Evolutionary conservation across 2,329 filamentous ascomycete genomes (phyloP), one percentile per base, ranked within the genome.

Genomic region (Juglanconis juglandina): DNA sequence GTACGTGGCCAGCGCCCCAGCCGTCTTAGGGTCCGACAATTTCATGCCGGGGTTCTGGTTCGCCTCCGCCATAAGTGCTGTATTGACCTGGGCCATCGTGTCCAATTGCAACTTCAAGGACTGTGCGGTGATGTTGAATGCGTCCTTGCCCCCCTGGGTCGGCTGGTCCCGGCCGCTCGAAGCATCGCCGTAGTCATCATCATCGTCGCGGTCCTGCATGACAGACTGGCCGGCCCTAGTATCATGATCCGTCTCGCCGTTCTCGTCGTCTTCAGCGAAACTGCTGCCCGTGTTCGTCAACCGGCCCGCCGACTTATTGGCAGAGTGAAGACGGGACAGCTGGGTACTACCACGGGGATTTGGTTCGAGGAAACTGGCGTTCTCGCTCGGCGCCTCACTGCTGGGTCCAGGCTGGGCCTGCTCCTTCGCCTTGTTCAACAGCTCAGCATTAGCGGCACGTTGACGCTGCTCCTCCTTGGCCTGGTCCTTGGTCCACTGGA

Each of bases 401-500:
- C 75, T 67, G 5, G 81, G 79, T 3, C 76, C 76, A 1, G 80
- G 76, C 37, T 76, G 75, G 14, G 82, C 72, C 60, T 82, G 88
- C 63, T 95, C 91, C 14, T 88, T 87, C 57, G 91, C 92, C 70
- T 93, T 88, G 64, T 85, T 86, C 55, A 96, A 75, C 41, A 88
- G 81, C 73, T 95, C 91, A 5, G 88, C 89, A 68, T 88, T 90
- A 59, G 87, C 87, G 7, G 86, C 86, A 39, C 87, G 87, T 63
- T 92, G 87, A 66, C 82, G 87, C 70, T 94, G 89, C 68, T 97
- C 94, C 72, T 96, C 92, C 67, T 90, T 93, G 7, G 92, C 93
- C 76, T 98, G 95, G 70, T 99, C 95, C 74, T 99, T 99, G 64
- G 92, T 89, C 90, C 92, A 98, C 72, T 98, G 95, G 53, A 99